A percentile compares a stretch with the other conserved stretches of the same genome.
phyloP scores from a whole-genome alignment of 495 filamentous ascomycete species.

The Aspergillus heteromorphus region DNA sequence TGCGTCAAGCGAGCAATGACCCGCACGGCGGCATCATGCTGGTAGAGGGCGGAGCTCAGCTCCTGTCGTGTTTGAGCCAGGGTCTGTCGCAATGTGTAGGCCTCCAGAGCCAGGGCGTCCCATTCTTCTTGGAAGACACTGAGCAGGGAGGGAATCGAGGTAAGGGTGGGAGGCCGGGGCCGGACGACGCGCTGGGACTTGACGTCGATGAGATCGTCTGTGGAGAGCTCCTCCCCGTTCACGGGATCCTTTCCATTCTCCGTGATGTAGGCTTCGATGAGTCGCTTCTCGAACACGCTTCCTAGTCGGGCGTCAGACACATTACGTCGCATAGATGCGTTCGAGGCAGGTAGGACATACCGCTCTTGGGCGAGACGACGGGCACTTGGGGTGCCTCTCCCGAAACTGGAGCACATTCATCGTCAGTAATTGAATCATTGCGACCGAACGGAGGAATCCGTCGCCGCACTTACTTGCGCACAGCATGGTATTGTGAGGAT shows the following conservation, averaged over 20 bases:
- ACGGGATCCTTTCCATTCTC: constrained; percentile 94
- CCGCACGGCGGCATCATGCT: constrained; percentile 89
- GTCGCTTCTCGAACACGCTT: constrained; percentile 86
- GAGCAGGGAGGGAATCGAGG: constrained; percentile 93
- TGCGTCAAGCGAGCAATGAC: constrained; percentile 85
- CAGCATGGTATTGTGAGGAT: constrained; percentile 48
- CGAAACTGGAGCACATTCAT: constrained; percentile 59
- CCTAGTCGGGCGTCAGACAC: constrained; percentile 47
- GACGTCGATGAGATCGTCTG: constrained; percentile 81
- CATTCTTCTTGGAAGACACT: constrained; percentile 98
- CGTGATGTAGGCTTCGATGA: constrained; percentile 90
- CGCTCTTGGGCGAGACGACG: constrained; percentile 90
- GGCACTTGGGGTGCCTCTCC: constrained; percentile 94
- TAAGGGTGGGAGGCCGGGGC: constrained; percentile 88
- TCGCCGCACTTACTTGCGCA: constrained; percentile 61
- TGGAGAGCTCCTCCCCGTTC: constrained; percentile 79
- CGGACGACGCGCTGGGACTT: constrained; percentile 76
- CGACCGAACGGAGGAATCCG: background rate
- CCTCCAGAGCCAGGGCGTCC: constrained; percentile 88
- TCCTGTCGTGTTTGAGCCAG: constrained; percentile 87
- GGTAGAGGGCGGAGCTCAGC: constrained; percentile 86
- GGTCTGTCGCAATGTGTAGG: constrained; percentile 82
- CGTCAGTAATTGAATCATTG: constrained; percentile 22
- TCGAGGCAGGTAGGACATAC: constrained; percentile 44
- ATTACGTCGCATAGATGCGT: constrained; percentile 12